These are phyloP conservation scores for Dimargaris xerosporica DNA, from an alignment of 192 early-diverging fungal species.

Conservation along the genomic window DNA sequence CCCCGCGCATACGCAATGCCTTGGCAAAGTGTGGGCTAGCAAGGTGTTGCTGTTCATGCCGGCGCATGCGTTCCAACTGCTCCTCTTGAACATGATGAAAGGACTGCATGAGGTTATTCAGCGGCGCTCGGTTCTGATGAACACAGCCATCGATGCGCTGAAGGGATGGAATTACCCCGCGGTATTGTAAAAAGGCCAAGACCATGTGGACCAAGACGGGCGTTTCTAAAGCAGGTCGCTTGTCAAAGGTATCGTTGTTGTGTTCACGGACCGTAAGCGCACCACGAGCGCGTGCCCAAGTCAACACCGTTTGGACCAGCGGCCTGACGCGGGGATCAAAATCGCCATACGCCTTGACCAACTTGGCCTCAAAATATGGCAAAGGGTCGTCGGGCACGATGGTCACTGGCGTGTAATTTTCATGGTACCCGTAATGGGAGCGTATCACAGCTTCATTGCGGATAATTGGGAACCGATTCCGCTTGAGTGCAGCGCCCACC, in stretches of 20 bases:
- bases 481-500: neutral
- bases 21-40: neutral
- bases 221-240: too few species aligned
- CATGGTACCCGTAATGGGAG: neutral
- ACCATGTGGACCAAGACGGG: neutral
- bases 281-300: neutral
- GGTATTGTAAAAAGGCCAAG: neutral
- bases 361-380: neutral
- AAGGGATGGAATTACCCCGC: neutral
- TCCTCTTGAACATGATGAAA: neutral
- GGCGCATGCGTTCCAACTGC: neutral
- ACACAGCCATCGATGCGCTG: constrained; percentile 5
- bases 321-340: constrained; percentile 7
- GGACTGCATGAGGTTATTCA: neutral
- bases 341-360: constrained; percentile 3
- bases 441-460: neutral
- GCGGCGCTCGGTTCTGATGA: neutral
- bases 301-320: neutral
- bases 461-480: neutral
- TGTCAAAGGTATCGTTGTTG: neutral
- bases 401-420: neutral
- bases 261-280: neutral
- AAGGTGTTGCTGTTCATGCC: neutral
- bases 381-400: neutral
- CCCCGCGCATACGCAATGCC: neutral